phyloP scores from a whole-genome alignment of 768 basidiomycete species.

The Scleroderma citrinum region DNA sequence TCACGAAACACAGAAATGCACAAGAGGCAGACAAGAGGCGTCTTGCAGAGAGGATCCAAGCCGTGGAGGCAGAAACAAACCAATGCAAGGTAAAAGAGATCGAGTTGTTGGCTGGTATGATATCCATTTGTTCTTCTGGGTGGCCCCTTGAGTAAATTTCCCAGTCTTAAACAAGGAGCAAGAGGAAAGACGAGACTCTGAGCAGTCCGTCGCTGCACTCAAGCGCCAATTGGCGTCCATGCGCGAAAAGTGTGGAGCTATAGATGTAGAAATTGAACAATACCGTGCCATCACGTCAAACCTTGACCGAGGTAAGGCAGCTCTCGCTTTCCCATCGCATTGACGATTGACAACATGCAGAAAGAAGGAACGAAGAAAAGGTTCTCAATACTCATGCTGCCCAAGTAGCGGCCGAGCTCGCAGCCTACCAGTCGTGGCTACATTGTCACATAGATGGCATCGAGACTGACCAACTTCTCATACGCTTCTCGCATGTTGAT shows the following conservation, averaged over 20 bases:
- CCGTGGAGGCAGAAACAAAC: slow-evolving; percentile 63
- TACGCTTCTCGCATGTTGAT: slow-evolving; percentile 69
- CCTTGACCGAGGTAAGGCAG: slow-evolving; percentile 51
- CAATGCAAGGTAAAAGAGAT: slow-evolving; percentile 76
- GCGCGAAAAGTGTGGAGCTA: slow-evolving; percentile 49
- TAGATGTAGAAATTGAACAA: slow-evolving; percentile 70
- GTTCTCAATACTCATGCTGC: slow-evolving; percentile 50
- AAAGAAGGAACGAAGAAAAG: slow-evolving; percentile 61
- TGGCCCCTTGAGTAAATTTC: background rate
- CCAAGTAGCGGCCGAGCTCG: slow-evolving; percentile 48
- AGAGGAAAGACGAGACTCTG: slow-evolving; percentile 66
- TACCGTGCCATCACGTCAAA: slow-evolving; percentile 57
- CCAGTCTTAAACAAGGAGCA: slow-evolving; percentile 63
- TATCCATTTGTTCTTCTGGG: background rate
- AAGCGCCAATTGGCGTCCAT: slow-evolving; percentile 63
- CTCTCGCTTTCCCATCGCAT: background rate
- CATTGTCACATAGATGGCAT: slow-evolving; percentile 75
- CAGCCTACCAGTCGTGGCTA: slow-evolving; percentile 49
- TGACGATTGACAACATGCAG: slow-evolving; percentile 28
- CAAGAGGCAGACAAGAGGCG: slow-evolving; percentile 61
- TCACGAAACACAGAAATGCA: slow-evolving; percentile 58
- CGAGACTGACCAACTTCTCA: slow-evolving; percentile 61
- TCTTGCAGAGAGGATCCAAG: slow-evolving; percentile 52
- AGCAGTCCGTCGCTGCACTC: slow-evolving; percentile 51
- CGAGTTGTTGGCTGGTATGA: slow-evolving; percentile 69